A percentile compares a stretch with the other conserved stretches of the same genome.
Conservation (phyloP, 23 red algal genomes). For the Cyanidiococcus yangmingshanensis region DNA sequence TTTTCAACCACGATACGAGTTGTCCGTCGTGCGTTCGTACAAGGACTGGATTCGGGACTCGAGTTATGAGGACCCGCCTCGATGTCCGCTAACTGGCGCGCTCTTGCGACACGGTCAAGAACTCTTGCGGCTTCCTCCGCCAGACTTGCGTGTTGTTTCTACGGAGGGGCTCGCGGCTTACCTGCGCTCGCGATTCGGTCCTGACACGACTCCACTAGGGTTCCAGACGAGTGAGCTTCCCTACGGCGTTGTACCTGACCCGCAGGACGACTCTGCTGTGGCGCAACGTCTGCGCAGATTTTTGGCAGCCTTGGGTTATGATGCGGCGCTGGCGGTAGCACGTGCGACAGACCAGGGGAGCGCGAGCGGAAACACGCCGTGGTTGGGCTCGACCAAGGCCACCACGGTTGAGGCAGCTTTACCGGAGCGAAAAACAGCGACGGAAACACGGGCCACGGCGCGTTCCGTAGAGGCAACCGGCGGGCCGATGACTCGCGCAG, state of each 20-base stretch:
- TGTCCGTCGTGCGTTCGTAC: conserved; percentile 18
- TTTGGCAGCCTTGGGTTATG: background rate
- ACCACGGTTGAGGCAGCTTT: background rate
- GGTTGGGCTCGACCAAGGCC: background rate
- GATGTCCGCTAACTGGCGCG: conserved; percentile 4
- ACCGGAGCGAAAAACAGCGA: background rate
- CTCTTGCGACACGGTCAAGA: background rate
- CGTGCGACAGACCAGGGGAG: background rate
- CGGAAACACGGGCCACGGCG: background rate
- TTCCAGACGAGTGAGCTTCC: background rate
- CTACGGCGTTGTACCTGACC: background rate
- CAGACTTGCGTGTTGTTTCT: conserved; percentile 4
- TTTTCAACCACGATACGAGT: conserved; percentile 1
- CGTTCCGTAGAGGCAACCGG: background rate
- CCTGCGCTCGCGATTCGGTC: background rate
- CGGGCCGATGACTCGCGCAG: background rate
- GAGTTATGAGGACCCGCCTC: background rate
- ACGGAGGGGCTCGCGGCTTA: background rate
- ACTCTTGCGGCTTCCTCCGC: background rate
- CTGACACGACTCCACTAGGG: background rate
- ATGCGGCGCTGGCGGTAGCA: conserved; percentile 7
- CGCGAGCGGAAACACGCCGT: background rate
- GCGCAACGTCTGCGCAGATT: conserved; percentile 6
- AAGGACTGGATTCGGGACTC: conserved; percentile 17
- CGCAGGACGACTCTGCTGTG: conserved; percentile 17